Evolutionary conservation across 345 rosid species (phyloP).

Genomic region (Rhizophora mangle): DNA sequence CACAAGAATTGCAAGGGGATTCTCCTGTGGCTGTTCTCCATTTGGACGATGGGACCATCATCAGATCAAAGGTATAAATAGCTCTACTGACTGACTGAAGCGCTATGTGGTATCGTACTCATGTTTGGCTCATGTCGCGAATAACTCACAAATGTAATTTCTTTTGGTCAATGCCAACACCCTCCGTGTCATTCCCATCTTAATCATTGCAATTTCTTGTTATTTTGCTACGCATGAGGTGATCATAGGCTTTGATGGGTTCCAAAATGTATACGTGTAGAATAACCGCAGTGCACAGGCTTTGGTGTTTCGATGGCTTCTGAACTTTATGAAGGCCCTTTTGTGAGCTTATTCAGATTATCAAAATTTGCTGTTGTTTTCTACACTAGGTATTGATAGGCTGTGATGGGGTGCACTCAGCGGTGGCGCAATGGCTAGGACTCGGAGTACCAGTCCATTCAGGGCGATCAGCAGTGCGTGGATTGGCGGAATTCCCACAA

Average conservation of each 20-base stretch:
- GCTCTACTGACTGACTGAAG: too few species aligned
- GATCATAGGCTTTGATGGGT: background rate
- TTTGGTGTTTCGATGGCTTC: too few species aligned
- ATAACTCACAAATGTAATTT: background rate
- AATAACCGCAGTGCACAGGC: too few species aligned
- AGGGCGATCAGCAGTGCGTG: conserved; percentile 31
- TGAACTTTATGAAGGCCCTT: too few species aligned
- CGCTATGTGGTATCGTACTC: too few species aligned
- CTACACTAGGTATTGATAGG: conserved; percentile 32
- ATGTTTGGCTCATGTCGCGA: too few species aligned
- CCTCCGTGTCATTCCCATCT: background rate
- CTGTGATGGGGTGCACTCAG: conserved; percentile 40
- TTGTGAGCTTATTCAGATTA: too few species aligned
- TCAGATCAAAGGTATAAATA: conserved; percentile 33
- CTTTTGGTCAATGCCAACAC: background rate
- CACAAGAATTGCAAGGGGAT: conserved; percentile 9
- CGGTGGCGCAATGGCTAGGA: conserved; percentile 36
- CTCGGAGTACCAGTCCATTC: conserved; percentile 25
- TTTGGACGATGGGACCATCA: conserved; percentile 32
- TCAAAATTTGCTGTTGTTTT: too few species aligned
- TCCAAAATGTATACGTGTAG: too few species aligned
- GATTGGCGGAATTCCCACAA: conserved; percentile 30
- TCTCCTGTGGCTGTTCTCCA: conserved; percentile 7
- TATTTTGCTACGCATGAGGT: background rate
- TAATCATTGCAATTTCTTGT: background rate